Evolutionary conservation across 2,329 filamentous ascomycete species (phyloP).

Genomic region (Dothistroma pini): DNA sequence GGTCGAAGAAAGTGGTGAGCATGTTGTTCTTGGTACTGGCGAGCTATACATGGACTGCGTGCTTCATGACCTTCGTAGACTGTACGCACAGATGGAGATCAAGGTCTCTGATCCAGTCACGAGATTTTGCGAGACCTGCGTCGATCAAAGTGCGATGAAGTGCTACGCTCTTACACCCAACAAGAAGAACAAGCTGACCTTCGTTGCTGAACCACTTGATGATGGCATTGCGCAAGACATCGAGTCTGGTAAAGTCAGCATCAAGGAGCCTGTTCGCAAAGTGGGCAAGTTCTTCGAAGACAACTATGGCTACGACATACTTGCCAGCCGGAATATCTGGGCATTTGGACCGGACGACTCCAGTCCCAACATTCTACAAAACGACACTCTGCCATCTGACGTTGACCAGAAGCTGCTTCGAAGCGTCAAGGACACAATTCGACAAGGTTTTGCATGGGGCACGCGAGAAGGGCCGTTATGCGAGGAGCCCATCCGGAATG

Average conservation of each 20-base stretch:
- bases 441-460: constrained; percentile 96
- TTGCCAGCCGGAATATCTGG: constrained; percentile 95
- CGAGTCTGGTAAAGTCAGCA: constrained; percentile 82
- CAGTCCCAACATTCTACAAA: constrained; percentile 92
- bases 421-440: constrained; percentile 84
- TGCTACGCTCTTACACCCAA: constrained; percentile 98
- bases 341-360: constrained; percentile 95
- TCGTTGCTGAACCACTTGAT: constrained; percentile 94
- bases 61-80: constrained; percentile 80
- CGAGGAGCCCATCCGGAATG: constrained; percentile 98
- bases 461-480: constrained; percentile 92
- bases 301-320: constrained; percentile 93
- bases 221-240: constrained; percentile 94
- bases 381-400: constrained; percentile 91
- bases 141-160: constrained; percentile 95
- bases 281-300: constrained; percentile 97
- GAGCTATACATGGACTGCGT: constrained; percentile 99
- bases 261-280: constrained; percentile 87
- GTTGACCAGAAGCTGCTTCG: constrained; percentile 89
- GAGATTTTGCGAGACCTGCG: constrained; percentile 94
- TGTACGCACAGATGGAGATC: constrained; percentile 99
- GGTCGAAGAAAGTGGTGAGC: constrained; percentile 96
- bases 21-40: constrained; percentile 89
- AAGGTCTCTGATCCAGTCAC: constrained; percentile 98
- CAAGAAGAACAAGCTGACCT: constrained; percentile 99